Evolutionary conservation across 2,329 filamentous ascomycete genomes (phyloP), one percentile per base, ranked within the genome.

Genomic region (Trichoderma harzianum): DNA sequence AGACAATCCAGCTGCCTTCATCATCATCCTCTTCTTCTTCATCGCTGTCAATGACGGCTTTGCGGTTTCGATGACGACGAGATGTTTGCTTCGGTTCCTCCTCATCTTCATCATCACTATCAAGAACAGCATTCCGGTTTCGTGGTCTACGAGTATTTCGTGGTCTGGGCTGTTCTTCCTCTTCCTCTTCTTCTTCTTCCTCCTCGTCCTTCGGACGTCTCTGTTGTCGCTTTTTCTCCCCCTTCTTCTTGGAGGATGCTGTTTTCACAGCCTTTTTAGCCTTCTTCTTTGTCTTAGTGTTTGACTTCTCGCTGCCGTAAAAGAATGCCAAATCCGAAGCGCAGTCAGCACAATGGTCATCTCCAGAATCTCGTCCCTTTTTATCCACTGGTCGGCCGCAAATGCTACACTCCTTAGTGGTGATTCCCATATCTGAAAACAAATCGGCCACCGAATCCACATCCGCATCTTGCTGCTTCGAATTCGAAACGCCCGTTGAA

Each of bases 371-470:
- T 4, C 80, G 81, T 18, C 84, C 82, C 5, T 86, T 85, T 28
- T 83, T 82, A 18, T 86, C 87, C 21, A 97, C 82, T 18, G 91
- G 87, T 65, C 86, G 87, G 76, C 95, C 91, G 77, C 95, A 98
- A 73, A 97, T 90, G 77, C 95, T 93, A 78, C 95, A 98, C 74
- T 90, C 90, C 83, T 91, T 95, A 11, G 88, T 86, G 75, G 90
- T 86, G 70, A 98, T 92, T 72, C 89, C 93, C 77, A 99, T 88
- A 2, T 92, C 93, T 3, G 94, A 93, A 78, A 99, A 92, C 77
- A 98, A 87, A 77, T 96, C 92, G 0, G 94, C 93, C 78, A 99
- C 89, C 34, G 90, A 91, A 79, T 98, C 95, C 14, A 97, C 83
- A 66, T 95, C 93, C 26, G 88, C 84, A 12, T 87, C 86, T 21